These are phyloP conservation scores for Acidiella bohemica DNA, from an alignment of 495 filamentous ascomycete genomes.

Conservation along the genomic window DNA sequence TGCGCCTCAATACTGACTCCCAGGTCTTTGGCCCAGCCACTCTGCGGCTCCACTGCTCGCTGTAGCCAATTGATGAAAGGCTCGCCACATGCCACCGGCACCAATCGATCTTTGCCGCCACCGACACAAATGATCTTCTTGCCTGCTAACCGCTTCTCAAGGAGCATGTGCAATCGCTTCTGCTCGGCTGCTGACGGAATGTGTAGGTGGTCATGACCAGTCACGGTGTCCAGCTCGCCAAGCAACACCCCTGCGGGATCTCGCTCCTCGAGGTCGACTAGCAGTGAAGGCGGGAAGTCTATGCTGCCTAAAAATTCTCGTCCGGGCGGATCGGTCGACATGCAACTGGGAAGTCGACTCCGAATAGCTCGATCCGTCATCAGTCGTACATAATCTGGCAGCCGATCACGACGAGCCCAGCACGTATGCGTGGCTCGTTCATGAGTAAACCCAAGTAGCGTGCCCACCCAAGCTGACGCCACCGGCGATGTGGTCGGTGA, in stretches of 20 bases:
- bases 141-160: constrained; percentile 41
- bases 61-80: constrained; percentile 62
- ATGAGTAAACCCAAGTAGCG: constrained; percentile 72
- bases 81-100: constrained; percentile 59
- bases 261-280: constrained; percentile 38
- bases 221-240: constrained; percentile 29
- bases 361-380: constrained; percentile 64
- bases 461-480: constrained; percentile 84
- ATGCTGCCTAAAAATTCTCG: constrained; percentile 55
- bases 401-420: constrained; percentile 69
- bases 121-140: constrained; percentile 70
- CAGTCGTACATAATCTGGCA: constrained; percentile 72
- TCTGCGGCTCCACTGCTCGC: constrained; percentile 35
- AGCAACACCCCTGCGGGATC: constrained; percentile 39
- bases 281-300: constrained; percentile 57
- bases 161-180: constrained; percentile 36
- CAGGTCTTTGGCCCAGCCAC: constrained; percentile 38
- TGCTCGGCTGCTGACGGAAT: constrained; percentile 24
- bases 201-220: constrained; percentile 24
- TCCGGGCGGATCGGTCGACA: constrained; percentile 45
- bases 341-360: constrained; percentile 48
- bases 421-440: constrained; percentile 60
- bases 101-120: constrained; percentile 67
- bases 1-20: constrained; percentile 54
- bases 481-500: constrained; percentile 32